These are phyloP conservation scores for Serendipita indica DNA, from an alignment of 768 basidiomycete species.

Conservation along the genomic window DNA sequence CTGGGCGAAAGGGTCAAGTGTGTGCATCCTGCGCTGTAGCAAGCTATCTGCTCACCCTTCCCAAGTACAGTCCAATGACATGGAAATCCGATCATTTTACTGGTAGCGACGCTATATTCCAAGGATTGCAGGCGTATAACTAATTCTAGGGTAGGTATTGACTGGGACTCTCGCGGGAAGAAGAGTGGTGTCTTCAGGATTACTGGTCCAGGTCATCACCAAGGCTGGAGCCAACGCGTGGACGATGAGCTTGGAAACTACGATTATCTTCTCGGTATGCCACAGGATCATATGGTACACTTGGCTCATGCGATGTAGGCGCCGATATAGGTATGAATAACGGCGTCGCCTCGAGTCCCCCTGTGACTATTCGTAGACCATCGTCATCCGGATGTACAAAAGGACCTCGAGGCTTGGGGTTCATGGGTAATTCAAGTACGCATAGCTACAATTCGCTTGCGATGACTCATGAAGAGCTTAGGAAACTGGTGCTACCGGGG, in stretches of 20 bases:
- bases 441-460: constrained; percentile 7
- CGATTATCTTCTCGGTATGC: constrained; percentile 57
- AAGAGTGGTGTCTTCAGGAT: constrained; percentile 61
- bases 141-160: constrained; percentile 40
- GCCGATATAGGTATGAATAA: background rate
- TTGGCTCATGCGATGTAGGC: background rate
- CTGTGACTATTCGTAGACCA: constrained; percentile 66
- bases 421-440: constrained; percentile 51
- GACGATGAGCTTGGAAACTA: constrained; percentile 79
- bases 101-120: constrained; percentile 27
- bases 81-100: constrained; percentile 75
- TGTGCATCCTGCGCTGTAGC: background rate
- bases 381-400: constrained; percentile 61
- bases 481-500: constrained; percentile 31
- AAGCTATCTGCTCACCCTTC: background rate
- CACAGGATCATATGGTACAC: background rate
- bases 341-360: too few relatives aligned
- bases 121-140: background rate
- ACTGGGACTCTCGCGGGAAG: constrained; percentile 61
- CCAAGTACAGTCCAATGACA: constrained; percentile 55
- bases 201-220: constrained; percentile 38
- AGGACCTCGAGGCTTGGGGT: constrained; percentile 66
- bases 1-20: constrained; percentile 27
- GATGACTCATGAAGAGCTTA: background rate
- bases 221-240: constrained; percentile 71